Base-by-base conservation (phyloP, 163 green algal genomes). In the Scenedesmus sp. region DNA sequence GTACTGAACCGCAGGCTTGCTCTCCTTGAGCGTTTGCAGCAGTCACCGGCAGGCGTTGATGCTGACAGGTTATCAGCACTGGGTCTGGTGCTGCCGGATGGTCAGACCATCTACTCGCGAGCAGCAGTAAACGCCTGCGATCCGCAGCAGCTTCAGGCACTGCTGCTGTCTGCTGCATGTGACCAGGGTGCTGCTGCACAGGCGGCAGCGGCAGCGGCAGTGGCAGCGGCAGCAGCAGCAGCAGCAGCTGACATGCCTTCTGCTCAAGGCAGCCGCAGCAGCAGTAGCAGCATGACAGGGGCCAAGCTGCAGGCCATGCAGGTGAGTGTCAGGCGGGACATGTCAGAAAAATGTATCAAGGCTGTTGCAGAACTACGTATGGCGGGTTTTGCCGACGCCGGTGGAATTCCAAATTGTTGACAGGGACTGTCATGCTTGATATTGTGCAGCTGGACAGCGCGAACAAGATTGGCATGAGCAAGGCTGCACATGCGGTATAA, bases 191-290 rank as follows among this genome's bases (percentile, higher is more conserved):
- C 44, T 61, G 81, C 81, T 42, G 33, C 18, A 6, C 43, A 43
- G 35, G 43, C 81, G 44, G 44, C 26, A 42, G 20, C 15, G 43
- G 26, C 24, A 26, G 81, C 24, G 78, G 81, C 44, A 73, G 81
- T 20, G 78, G 81, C 18, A 87, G n/a, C 33, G 53, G 43, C 6
- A 56, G 78, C 78, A 84, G 43, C 37, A 56, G 35, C 78, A 56
- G 43, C 78, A n/a, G 79, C 79, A 85, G 79, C 37, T 16, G 30
- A 42, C 5, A 4, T 15, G 76, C 26, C 13, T 73, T 18, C 30
- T n/a, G 44, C 40, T 72, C 6, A 87, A 76, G 81, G 83, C 35
- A 89, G 30, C 59, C 61, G 53, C 56, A 89, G 22, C 30, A 89
- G 83, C 43, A 72, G 81, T 43, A 88, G 30, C 56, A 81, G 53